phyloP scores from a whole-genome alignment of 352 stramenopile genomes.

The Phytopythium kandeliae region DNA sequence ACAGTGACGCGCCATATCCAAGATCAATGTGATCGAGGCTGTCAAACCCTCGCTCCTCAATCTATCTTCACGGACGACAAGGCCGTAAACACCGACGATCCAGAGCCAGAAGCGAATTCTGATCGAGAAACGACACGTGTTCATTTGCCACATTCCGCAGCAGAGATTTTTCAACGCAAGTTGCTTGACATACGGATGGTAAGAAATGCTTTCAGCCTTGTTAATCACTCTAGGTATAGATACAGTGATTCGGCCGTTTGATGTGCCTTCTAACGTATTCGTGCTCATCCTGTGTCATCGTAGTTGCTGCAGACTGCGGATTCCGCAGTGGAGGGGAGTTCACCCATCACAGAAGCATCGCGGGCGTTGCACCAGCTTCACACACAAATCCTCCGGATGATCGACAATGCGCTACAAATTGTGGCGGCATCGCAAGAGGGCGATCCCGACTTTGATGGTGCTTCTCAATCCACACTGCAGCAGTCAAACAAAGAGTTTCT shows the following conservation, averaged over 20 bases:
- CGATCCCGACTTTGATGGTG: background rate
- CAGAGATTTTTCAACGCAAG: background rate
- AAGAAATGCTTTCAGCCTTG: too few species aligned
- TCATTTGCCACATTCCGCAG: background rate
- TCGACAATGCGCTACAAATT: conserved; percentile 11
- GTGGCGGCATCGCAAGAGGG: background rate
- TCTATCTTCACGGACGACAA: background rate
- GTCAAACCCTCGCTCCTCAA: background rate
- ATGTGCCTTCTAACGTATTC: background rate
- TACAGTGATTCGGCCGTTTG: too few species aligned
- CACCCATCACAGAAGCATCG: conserved; percentile 2
- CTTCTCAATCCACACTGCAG: background rate
- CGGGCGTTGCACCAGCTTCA: conserved; percentile 28
- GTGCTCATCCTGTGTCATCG: background rate
- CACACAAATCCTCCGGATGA: conserved; percentile 25
- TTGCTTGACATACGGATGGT: conserved; percentile 31
- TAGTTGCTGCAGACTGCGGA: conserved; percentile 29
- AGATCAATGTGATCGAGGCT: background rate
- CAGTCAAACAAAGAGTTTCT: conserved; percentile 25
- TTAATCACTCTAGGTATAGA: too few species aligned
- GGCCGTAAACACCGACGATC: background rate
- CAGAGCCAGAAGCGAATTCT: background rate
- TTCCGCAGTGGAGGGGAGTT: conserved; percentile 11
- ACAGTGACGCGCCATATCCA: background rate
- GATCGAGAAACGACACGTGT: background rate